A percentile compares a stretch with the other conserved stretches of the same genome.
Evolutionary conservation across 495 filamentous ascomycete genomes (phyloP).

Genomic region (Cetradonia linearis): DNA sequence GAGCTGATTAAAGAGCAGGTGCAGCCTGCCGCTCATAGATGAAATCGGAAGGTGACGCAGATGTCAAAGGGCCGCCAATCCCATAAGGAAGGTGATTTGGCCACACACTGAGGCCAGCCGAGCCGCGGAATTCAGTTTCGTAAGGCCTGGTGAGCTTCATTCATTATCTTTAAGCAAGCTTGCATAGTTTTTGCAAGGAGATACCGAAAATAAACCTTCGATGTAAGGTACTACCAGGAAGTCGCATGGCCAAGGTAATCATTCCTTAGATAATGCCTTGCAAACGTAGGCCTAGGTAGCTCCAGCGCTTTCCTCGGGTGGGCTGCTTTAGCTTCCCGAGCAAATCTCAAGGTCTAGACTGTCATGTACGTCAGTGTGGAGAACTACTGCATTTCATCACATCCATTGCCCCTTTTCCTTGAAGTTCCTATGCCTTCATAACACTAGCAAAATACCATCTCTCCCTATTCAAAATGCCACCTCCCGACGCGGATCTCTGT

Average conservation of each 20-base stretch:
- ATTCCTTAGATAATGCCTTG: not conserved
- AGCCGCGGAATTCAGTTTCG: not conserved
- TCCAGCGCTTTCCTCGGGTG: not conserved
- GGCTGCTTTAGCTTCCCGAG: not conserved
- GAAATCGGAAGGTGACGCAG: not conserved
- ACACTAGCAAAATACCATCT: not conserved
- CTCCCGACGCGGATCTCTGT: slow-evolving; percentile 38
- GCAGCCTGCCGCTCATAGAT: not conserved
- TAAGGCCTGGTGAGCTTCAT: not conserved
- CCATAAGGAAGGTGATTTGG: slow-evolving; percentile 5
- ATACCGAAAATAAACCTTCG: not conserved
- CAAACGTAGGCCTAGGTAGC: too few relatives aligned
- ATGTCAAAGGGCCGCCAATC: not conserved
- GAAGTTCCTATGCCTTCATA: not conserved
- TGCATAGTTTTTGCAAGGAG: not conserved
- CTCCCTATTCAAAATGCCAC: slow-evolving; percentile 5
- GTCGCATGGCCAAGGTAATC: not conserved
- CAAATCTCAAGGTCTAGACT: not conserved
- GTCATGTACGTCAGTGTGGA: not conserved
- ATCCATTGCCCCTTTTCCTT: not conserved
- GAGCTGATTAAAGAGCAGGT: not conserved
- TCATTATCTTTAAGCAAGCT: not conserved
- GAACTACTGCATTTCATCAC: not conserved
- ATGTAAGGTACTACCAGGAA: not conserved
- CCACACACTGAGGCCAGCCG: not conserved